phyloP scores from a whole-genome alignment of 2,329 filamentous ascomycete species.

The Aquanectria penicillioides region DNA sequence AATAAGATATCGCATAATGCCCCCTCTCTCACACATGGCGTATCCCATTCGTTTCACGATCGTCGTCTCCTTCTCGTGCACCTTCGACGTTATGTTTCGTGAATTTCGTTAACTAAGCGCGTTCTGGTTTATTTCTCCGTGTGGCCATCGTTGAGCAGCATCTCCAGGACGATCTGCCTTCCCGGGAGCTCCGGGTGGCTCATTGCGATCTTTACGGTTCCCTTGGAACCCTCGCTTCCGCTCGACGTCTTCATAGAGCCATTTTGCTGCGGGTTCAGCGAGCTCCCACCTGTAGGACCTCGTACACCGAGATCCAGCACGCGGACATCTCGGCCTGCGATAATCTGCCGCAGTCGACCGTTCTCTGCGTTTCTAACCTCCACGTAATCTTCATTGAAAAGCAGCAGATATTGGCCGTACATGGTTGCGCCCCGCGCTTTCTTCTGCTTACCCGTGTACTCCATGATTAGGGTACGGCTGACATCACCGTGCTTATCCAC shows the following conservation, averaged over 20 bases:
- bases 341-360: constrained; percentile 90
- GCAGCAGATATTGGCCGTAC: constrained; percentile 88
- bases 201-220: constrained; percentile 94
- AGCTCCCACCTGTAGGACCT: constrained; percentile 65
- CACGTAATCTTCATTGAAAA: constrained; percentile 96
- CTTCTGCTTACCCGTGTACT: constrained; percentile 91
- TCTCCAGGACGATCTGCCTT: constrained; percentile 88
- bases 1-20: background rate
- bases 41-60: constrained; percentile 11
- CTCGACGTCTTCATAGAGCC: constrained; percentile 47
- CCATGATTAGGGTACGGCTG: constrained; percentile 93
- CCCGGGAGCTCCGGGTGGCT: constrained; percentile 88
- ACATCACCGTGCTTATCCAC: constrained; percentile 99
- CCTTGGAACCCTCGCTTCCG: constrained; percentile 63
- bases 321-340: constrained; percentile 88
- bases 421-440: constrained; percentile 86
- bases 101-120: constrained; percentile 7
- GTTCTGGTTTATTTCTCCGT: constrained; percentile 51
- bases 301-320: constrained; percentile 87
- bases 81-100: constrained; percentile 9
- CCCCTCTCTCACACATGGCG: background rate
- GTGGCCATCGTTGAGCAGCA: constrained; percentile 91
- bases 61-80: constrained; percentile 5
- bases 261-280: constrained; percentile 48
- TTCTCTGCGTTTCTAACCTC: constrained; percentile 98